phyloP scores from a whole-genome alignment of 345 rosid genomes.

The Moricandia moricandioides region DNA sequence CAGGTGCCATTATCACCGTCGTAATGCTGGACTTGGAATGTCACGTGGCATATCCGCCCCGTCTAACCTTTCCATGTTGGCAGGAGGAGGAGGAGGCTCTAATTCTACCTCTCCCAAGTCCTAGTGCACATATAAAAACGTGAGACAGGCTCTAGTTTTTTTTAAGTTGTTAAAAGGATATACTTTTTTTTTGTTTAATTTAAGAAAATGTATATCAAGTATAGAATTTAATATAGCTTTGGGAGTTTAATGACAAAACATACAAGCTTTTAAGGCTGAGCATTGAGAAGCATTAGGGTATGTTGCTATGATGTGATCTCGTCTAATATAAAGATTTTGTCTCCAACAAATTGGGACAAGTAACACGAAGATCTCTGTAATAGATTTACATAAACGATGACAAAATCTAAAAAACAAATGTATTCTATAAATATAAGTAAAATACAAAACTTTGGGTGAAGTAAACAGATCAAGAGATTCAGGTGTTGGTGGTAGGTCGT shows the following conservation, averaged over 20 bases:
- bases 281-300: neutral
- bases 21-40: conserved; percentile 12
- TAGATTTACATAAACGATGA: conserved; percentile 6
- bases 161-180: too few species aligned
- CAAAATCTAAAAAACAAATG: conserved; percentile 3
- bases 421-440: neutral
- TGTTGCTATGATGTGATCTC: neutral
- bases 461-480: neutral
- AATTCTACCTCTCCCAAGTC: too few species aligned
- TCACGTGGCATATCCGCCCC: conserved; percentile 57
- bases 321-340: neutral
- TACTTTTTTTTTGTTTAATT: too few species aligned
- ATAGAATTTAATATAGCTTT: too few species aligned
- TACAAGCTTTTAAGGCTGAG: neutral
- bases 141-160: too few species aligned
- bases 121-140: too few species aligned
- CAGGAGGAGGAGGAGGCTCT: conserved; percentile 10
- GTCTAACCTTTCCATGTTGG: conserved; percentile 55
- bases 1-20: conserved; percentile 44
- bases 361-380: conserved; percentile 5
- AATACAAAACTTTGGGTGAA: neutral
- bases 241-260: too few species aligned
- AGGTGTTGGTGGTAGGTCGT: conserved; percentile 21
- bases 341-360: neutral
- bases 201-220: too few species aligned